Evolutionary conservation across 192 early-diverging fungal genomes (phyloP).

Genomic region (Rhizophagus sp.): DNA sequence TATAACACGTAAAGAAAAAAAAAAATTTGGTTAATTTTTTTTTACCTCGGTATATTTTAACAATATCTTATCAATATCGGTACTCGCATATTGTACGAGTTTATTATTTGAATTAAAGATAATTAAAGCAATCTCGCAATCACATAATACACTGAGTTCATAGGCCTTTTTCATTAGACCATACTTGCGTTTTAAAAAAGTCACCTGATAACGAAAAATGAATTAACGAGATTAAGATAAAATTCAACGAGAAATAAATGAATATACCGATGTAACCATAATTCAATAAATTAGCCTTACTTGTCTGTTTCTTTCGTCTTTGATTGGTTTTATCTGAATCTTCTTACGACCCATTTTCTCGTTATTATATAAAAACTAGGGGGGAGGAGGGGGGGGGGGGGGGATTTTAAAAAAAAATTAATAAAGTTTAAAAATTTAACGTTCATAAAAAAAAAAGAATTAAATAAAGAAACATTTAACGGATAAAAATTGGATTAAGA

Average conservation of each 20-base stretch:
- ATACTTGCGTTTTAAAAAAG: slow-evolving; percentile 91
- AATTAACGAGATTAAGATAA: background rate
- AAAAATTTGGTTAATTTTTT: background rate
- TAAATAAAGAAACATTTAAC: no score
- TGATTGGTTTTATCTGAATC: slow-evolving; percentile 89
- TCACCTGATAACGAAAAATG: slow-evolving; percentile 56
- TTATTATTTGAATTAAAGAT: slow-evolving; percentile 95
- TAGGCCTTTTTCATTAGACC: slow-evolving; percentile 98
- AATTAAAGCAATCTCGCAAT: slow-evolving; percentile 92
- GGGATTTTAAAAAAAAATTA: background rate
- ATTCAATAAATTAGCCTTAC: slow-evolving; percentile 45
- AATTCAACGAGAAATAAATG: background rate
- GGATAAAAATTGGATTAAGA: no score
- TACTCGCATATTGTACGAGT: slow-evolving; percentile 88
- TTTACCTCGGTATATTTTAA: slow-evolving; percentile 83
- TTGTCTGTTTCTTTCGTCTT: slow-evolving; percentile 89
- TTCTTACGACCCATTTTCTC: slow-evolving; percentile 88
- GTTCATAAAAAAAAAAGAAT: no score
- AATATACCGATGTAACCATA: background rate
- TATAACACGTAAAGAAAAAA: background rate
- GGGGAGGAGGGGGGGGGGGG: no score
- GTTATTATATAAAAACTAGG: background rate
- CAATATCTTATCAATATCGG: slow-evolving; percentile 92
- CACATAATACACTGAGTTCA: slow-evolving; percentile 92
- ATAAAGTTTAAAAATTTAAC: no score